These are phyloP conservation scores for Cadophora malorum DNA, from an alignment of 2,329 filamentous ascomycete species.

Conservation along the genomic window DNA sequence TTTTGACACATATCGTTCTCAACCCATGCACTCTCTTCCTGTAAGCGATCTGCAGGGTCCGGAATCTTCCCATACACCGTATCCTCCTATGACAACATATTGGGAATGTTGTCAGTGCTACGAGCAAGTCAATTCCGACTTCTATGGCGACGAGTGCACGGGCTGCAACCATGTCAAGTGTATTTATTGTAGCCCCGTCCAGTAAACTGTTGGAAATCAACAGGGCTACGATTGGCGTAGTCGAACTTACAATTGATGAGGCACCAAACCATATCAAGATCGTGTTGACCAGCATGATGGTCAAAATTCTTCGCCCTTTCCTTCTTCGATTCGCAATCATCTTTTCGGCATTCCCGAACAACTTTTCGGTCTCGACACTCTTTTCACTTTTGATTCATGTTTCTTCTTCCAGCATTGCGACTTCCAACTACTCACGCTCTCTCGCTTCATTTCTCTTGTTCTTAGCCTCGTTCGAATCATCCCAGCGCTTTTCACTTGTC, in stretches of 20 bases:
- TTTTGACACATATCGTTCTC: too few relatives aligned
- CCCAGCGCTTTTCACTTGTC: not conserved
- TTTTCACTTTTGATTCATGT: not conserved
- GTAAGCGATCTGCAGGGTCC: too few relatives aligned
- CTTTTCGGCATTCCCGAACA: not conserved
- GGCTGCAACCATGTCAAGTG: constrained; percentile 30
- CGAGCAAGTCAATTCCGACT: too few relatives aligned
- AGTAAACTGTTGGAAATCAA: not conserved
- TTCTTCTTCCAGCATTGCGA: not conserved
- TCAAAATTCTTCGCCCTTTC: too few relatives aligned
- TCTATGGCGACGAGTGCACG: constrained; percentile 29
- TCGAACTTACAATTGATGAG: not conserved
- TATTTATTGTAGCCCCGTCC: constrained; percentile 12
- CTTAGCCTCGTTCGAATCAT: not conserved
- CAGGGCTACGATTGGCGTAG: not conserved
- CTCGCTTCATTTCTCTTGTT: not conserved
- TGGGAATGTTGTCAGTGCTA: too few relatives aligned
- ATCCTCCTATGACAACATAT: too few relatives aligned
- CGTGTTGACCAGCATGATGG: not conserved
- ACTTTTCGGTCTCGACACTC: not conserved
- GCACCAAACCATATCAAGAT: not conserved
- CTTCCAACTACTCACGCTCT: not conserved
- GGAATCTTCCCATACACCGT: too few relatives aligned
- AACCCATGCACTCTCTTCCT: too few relatives aligned
- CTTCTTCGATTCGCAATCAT: not conserved